phyloP scores from a whole-genome alignment of 2,329 filamentous ascomycete species.

The Alternaria solani region DNA sequence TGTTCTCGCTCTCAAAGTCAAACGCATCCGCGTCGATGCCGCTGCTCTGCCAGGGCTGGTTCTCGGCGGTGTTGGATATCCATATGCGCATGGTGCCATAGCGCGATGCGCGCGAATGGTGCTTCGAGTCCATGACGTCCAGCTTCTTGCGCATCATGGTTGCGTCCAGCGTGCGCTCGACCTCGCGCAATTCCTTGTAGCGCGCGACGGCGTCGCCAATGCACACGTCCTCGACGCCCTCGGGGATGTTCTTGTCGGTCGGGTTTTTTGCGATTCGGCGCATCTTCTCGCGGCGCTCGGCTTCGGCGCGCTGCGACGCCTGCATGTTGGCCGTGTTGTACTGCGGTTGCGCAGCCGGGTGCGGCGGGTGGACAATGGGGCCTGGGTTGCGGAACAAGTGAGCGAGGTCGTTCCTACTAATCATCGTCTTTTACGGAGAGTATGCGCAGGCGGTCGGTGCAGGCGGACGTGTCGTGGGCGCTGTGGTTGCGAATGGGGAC shows the following conservation, averaged over 20 bases:
- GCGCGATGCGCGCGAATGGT: conserved; percentile 76
- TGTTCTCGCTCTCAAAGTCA: conserved; percentile 79
- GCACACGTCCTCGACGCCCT: conserved; percentile 80
- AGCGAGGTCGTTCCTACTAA: conserved; percentile 58
- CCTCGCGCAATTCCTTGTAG: conserved; percentile 83
- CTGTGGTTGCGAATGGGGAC: conserved; percentile 27
- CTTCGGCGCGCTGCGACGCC: conserved; percentile 55
- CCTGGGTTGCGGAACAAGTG: conserved; percentile 56
- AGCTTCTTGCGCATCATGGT: conserved; percentile 93
- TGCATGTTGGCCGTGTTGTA: conserved; percentile 51
- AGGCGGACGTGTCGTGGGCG: conserved; percentile 21
- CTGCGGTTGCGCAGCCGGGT: conserved; percentile 59
- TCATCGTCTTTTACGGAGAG: conserved; percentile 45
- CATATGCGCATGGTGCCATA: conserved; percentile 88
- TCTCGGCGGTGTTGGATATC: conserved; percentile 93
- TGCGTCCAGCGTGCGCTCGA: conserved; percentile 88
- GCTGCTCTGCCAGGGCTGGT: conserved; percentile 88
- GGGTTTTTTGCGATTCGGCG: conserved; percentile 87
- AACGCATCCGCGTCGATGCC: conserved; percentile 76
- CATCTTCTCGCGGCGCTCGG: conserved; percentile 69
- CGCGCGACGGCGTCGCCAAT: conserved; percentile 82
- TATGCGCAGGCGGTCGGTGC: conserved; percentile 18
- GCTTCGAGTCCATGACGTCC: conserved; percentile 84
- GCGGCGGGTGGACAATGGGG: conserved; percentile 56
- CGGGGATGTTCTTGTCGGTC: conserved; percentile 93